Evolutionary conservation across 1,139 yeast species (phyloP).

Genomic region (Protomyces lactucae-debilis): DNA sequence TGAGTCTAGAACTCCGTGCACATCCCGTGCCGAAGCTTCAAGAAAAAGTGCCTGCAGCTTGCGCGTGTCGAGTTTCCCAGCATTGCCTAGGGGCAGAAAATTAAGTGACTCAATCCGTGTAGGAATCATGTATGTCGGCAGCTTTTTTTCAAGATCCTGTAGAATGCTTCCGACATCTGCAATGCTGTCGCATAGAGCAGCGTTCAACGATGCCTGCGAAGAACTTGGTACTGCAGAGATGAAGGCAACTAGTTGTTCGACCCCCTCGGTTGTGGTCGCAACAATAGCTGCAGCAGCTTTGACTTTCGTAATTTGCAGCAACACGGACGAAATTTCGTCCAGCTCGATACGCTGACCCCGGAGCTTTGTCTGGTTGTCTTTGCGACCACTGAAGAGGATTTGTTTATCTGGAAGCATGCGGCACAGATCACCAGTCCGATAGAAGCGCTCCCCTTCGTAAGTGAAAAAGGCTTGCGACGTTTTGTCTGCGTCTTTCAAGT

Average conservation of each 20-base stretch:
- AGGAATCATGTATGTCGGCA: conserved; percentile 35
- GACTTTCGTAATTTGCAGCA: conserved; percentile 7
- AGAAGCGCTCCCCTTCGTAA: conserved; percentile 19
- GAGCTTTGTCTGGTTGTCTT: conserved; percentile 33
- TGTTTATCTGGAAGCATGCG: conserved; percentile 31
- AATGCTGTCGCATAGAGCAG: not conserved
- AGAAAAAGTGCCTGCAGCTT: conserved; percentile 9
- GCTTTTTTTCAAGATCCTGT: conserved; percentile 11
- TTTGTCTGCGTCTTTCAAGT: conserved; percentile 31
- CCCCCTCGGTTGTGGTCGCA: conserved; percentile 15
- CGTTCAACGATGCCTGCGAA: not conserved
- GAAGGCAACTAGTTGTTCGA: conserved; percentile 33
- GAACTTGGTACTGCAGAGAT: conserved; percentile 24
- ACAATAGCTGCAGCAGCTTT: conserved; percentile 30
- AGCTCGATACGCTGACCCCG: conserved; percentile 35
- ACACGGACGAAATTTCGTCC: conserved; percentile 32
- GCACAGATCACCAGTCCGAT: conserved; percentile 34
- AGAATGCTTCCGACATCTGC: not conserved
- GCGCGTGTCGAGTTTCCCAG: conserved; percentile 32
- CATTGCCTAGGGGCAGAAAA: conserved; percentile 31
- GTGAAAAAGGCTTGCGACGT: conserved; percentile 31
- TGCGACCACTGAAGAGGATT: conserved; percentile 33
- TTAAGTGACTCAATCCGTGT: conserved; percentile 27
- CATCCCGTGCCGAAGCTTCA: not conserved
- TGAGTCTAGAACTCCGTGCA: not conserved